These are phyloP conservation scores for Decorospora gaudefroyi DNA, from an alignment of 2,329 filamentous ascomycete species.

Conservation along the genomic window DNA sequence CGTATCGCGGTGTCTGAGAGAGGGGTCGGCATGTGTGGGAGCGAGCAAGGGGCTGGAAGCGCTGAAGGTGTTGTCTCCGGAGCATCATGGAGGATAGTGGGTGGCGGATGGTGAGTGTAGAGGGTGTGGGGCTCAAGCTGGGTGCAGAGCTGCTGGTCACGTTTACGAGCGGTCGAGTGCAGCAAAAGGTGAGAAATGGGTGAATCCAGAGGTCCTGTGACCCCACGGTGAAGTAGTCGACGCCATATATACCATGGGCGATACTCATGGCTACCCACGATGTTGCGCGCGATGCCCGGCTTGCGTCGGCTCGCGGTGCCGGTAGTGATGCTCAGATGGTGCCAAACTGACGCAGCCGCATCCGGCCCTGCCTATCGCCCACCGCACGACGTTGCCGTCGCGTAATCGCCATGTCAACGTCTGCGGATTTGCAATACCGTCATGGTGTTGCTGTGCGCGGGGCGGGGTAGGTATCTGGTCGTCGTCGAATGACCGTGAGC, in stretches of 20 bases:
- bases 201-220: conserved; percentile 20
- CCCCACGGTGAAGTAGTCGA: conserved; percentile 12
- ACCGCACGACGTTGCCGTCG: conserved; percentile 1
- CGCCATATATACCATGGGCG: conserved; percentile 31
- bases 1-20: conserved; percentile 30
- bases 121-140: conserved; percentile 3
- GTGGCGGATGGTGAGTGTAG: background rate
- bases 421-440: background rate
- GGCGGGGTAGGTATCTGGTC: no score
- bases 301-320: conserved; percentile 38
- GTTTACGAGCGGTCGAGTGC: background rate
- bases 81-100: conserved; percentile 23
- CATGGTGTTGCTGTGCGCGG: background rate
- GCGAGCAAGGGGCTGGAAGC: conserved; percentile 29
- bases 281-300: conserved; percentile 30
- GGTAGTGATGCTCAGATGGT: conserved; percentile 17
- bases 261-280: conserved; percentile 18
- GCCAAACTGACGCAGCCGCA: conserved; percentile 24
- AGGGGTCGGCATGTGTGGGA: conserved; percentile 28
- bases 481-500: background rate
- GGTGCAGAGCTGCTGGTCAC: conserved; percentile 2
- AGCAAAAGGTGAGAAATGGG: conserved; percentile 1
- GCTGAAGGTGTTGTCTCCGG: conserved; percentile 29
- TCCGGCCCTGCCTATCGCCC: conserved; percentile 7
- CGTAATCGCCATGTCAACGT: background rate